These are phyloP conservation scores for Ampelomyces quisqualis DNA, from an alignment of 2,329 filamentous ascomycete species.

Conservation along the genomic window DNA sequence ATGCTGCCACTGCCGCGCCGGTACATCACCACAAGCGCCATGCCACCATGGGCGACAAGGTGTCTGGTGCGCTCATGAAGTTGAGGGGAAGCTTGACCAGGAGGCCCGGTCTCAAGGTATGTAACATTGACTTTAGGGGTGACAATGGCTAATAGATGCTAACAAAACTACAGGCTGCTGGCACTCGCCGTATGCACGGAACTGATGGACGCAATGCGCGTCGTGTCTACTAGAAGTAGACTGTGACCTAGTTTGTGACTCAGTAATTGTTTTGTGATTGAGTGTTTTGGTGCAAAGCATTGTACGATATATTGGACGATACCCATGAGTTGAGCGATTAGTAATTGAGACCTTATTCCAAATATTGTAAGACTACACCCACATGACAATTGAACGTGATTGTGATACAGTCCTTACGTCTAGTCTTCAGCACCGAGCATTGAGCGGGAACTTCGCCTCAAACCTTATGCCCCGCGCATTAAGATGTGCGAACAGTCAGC, in stretches of 20 bases:
- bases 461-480: too few species aligned
- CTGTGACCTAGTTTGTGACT: neutral
- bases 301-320: slow-evolving; percentile 21
- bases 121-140: slow-evolving; percentile 2
- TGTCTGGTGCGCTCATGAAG: slow-evolving; percentile 73
- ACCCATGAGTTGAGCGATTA: slow-evolving; percentile 17
- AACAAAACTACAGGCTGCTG: slow-evolving; percentile 59
- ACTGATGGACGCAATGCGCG: slow-evolving; percentile 65
- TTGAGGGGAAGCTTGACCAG: slow-evolving; percentile 69
- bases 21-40: slow-evolving; percentile 66
- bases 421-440: too few species aligned
- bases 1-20: slow-evolving; percentile 19
- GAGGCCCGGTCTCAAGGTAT: slow-evolving; percentile 69
- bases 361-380: too few species aligned
- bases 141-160: slow-evolving; percentile 1
- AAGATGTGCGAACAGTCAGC: slow-evolving; percentile 14
- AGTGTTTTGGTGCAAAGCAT: too few species aligned
- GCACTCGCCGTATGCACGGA: slow-evolving; percentile 71
- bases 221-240: slow-evolving; percentile 25
- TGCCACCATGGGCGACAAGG: slow-evolving; percentile 71
- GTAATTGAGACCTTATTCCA: slow-evolving; percentile 1
- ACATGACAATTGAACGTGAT: neutral
- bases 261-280: too few species aligned
- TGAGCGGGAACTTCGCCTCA: too few species aligned
- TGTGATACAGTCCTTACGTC: neutral